Base-by-base conservation (phyloP, 2,329 filamentous ascomycete species). In the Colletotrichum echinochloae region DNA sequence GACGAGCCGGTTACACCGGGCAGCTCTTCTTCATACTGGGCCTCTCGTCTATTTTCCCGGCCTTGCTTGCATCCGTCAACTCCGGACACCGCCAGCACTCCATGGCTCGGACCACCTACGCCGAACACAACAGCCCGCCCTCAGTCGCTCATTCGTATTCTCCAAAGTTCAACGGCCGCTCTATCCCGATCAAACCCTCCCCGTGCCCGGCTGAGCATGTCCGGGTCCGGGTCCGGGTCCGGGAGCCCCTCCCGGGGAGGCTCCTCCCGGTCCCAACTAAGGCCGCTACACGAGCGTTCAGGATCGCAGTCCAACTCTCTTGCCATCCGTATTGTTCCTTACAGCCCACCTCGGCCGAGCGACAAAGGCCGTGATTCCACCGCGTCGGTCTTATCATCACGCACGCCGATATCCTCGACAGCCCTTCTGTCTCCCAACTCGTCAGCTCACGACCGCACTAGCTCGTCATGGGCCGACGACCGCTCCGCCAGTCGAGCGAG, bases 271-370 rank as follows among this genome's bases (percentile, higher is more conserved):
- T 74, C 75, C 75, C 77, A 74, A 74, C 77, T 73, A 66, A 73
- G 74, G 73, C 81, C 82, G 48, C 77, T 82, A 65, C 79, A 81
- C 72, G 80, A 83, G 75, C 80, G 80, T 65, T 79, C 80, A 46
- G 79, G 78, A 37, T 83, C 83, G 71, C 81, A 83, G 74, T 81
- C 79, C 74, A 84, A 81, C 74, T 77, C 76, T 49, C 77, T 80
- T 51, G 80, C 81, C 70, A 86, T 87, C 74, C 84, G 85, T 60
- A 74, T 86, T 65, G 85, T 87, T 60, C 84, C 84, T 26, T 86
- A 86, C 73, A 83, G 84, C 28, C 84, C 84, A 54, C 83, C 84
- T 9, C 80, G 81, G 59, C 77, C 79, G 55, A 79, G 51, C 44
- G 51, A 63, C 57, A 71, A 71, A 20, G 68, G 54, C 44, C 68